phyloP scores from a whole-genome alignment of 179 eudicot species.

The Nepenthes alata region DNA sequence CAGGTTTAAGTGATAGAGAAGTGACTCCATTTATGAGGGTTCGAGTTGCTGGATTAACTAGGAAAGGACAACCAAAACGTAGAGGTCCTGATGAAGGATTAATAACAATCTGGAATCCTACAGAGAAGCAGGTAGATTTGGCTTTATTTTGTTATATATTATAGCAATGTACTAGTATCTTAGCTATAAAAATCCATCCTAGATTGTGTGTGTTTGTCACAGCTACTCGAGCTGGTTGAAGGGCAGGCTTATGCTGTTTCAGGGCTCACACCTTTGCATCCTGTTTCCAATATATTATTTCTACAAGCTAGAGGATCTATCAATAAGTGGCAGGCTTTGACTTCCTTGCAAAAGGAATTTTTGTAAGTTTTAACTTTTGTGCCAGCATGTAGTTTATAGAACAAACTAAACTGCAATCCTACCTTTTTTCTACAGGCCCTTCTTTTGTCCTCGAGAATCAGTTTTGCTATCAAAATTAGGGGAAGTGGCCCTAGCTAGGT shows the following conservation, averaged over 20 bases:
- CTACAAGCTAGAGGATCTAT: slow-evolving; percentile 75
- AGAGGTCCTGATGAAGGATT: slow-evolving; percentile 42
- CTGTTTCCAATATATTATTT: slow-evolving; percentile 45
- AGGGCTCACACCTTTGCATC: slow-evolving; percentile 59
- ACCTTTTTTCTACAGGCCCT: slow-evolving; percentile 34
- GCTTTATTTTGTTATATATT: neutral
- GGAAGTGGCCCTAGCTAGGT: slow-evolving; percentile 69
- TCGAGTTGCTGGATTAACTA: slow-evolving; percentile 62
- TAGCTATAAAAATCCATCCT: neutral
- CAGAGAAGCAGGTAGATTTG: slow-evolving; percentile 57
- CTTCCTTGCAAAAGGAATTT: slow-evolving; percentile 28
- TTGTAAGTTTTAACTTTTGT: slow-evolving; percentile 36
- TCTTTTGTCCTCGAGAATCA: slow-evolving; percentile 67
- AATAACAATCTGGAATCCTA: slow-evolving; percentile 87
- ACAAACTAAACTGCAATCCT: neutral
- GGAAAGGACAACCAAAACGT: slow-evolving; percentile 13
- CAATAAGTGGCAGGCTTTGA: slow-evolving; percentile 56
- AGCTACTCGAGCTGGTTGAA: slow-evolving; percentile 66
- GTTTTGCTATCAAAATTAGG: slow-evolving; percentile 44
- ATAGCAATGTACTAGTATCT: too few species aligned
- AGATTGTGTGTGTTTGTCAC: neutral
- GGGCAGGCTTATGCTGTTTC: slow-evolving; percentile 64
- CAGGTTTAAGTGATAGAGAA: slow-evolving; percentile 60
- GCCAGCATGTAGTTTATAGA: neutral
- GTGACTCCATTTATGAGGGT: slow-evolving; percentile 79